Percentiles rank a stretch among this genome's conserved stretches.
phyloP scores from a whole-genome alignment of 169 alveolate species.

The Cryptosporidium sp. region DNA sequence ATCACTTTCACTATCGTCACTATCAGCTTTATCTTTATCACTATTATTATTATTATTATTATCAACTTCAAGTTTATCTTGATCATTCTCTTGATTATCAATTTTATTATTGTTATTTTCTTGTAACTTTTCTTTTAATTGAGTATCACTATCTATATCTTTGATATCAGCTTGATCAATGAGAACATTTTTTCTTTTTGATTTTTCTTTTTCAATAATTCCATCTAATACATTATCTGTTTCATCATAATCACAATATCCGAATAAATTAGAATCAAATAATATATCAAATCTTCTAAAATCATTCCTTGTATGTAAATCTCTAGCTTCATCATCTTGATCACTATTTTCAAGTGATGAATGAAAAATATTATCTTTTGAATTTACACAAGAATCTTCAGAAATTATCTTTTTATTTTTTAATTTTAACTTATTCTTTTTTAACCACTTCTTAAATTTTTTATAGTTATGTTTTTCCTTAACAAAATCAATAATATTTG shows the following conservation, averaged over 20 bases:
- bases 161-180: not conserved
- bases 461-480: not conserved
- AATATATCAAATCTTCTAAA: constrained; percentile 53
- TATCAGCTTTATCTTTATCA: too few relatives aligned
- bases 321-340: constrained; percentile 32
- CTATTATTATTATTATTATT: not conserved
- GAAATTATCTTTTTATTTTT: not conserved
- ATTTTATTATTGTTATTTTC: not conserved
- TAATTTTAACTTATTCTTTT: constrained; percentile 12
- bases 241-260: constrained; percentile 46
- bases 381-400: not conserved
- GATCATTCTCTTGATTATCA: constrained; percentile 1
- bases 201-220: not conserved
- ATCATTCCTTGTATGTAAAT: constrained; percentile 52
- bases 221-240: constrained; percentile 15
- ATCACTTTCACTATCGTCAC: not conserved
- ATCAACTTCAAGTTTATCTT: not conserved
- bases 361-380: not conserved
- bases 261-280: constrained; percentile 30
- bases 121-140: not conserved
- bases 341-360: not conserved
- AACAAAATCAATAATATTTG: not conserved
- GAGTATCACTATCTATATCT: not conserved
- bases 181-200: not conserved
- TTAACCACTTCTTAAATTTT: constrained; percentile 15